A percentile compares a stretch with the other conserved stretches of the same genome.
phyloP scores from a whole-genome alignment of 2,329 filamentous ascomycete genomes.

The Neofusicoccum umdonicola region DNA sequence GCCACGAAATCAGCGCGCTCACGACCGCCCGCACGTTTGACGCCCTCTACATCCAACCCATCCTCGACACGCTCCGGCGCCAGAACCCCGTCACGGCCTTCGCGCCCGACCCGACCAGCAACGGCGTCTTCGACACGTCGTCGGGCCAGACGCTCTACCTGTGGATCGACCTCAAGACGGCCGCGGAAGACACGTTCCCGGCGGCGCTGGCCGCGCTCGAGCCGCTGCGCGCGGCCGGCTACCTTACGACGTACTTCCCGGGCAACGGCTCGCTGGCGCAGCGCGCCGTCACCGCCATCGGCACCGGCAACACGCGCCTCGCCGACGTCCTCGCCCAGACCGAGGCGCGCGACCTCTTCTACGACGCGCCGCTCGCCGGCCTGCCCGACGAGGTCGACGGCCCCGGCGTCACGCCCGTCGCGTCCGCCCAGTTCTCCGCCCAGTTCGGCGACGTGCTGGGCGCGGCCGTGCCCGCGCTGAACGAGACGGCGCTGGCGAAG shows the following conservation, averaged over 20 bases:
- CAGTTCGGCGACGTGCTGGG: conserved; percentile 40
- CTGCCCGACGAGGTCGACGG: conserved; percentile 50
- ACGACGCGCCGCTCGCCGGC: conserved; percentile 54
- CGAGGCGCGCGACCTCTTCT: conserved; percentile 56
- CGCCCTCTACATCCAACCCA: conserved; percentile 59
- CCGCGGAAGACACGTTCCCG: conserved; percentile 55
- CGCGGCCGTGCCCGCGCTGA: conserved; percentile 32
- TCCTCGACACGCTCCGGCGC: conserved; percentile 54
- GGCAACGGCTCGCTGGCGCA: conserved; percentile 45
- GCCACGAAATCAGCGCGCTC: conserved; percentile 55
- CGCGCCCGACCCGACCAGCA: conserved; percentile 24
- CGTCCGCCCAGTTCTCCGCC: conserved; percentile 50
- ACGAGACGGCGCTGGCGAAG: conserved; percentile 49
- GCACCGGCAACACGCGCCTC: conserved; percentile 58
- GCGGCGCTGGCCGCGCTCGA: conserved; percentile 56
- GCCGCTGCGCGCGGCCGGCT: conserved; percentile 54
- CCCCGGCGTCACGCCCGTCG: conserved; percentile 55
- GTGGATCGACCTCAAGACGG: conserved; percentile 64
- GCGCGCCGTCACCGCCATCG: conserved; percentile 59
- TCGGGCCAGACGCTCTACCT: conserved; percentile 60
- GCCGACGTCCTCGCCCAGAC: conserved; percentile 46
- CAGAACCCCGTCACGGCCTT: conserved; percentile 57
- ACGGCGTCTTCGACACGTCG: conserved; percentile 61
- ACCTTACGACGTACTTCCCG: conserved; percentile 54
- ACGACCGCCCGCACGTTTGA: conserved; percentile 54